These are phyloP conservation scores for Verticillium isaacii DNA, from an alignment of 2,329 filamentous ascomycete species.

Conservation along the genomic window DNA sequence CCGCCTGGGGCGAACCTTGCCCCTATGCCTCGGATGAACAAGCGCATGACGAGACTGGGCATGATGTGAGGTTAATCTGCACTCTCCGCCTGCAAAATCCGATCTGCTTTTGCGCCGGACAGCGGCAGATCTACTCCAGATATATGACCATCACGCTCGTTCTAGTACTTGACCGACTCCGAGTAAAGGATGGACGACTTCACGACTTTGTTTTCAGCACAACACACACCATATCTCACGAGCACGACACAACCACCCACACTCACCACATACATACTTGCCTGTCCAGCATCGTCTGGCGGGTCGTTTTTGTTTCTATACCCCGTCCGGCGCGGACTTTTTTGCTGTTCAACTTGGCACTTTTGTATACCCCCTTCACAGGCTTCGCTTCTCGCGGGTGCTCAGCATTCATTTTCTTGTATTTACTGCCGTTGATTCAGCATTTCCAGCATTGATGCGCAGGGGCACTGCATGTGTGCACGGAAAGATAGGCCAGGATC, in stretches of 20 bases:
- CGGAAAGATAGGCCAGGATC: neutral
- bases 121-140: no score
- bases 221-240: slow-evolving; percentile 5
- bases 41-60: slow-evolving; percentile 56
- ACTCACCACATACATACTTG: neutral
- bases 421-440: neutral
- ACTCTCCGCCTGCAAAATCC: no score
- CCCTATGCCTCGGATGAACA: slow-evolving; percentile 50
- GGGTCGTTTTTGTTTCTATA: slow-evolving; percentile 12
- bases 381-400: neutral
- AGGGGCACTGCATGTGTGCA: neutral
- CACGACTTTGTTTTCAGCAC: slow-evolving; percentile 7
- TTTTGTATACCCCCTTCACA: neutral
- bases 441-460: neutral
- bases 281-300: slow-evolving; percentile 4
- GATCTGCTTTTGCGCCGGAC: neutral
- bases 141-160: neutral
- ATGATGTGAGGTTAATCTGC: slow-evolving; percentile 39
- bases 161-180: neutral
- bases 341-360: slow-evolving; percentile 1
- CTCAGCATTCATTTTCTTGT: neutral
- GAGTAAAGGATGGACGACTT: neutral
- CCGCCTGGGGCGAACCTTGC: slow-evolving; percentile 13
- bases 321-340: slow-evolving; percentile 12
- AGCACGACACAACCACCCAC: slow-evolving; percentile 8